Evolutionary conservation across 1,284 basidiomycete genomes (phyloP), one percentile per base, ranked within the genome.

Genomic region (Ceratobasidium sp.): DNA sequence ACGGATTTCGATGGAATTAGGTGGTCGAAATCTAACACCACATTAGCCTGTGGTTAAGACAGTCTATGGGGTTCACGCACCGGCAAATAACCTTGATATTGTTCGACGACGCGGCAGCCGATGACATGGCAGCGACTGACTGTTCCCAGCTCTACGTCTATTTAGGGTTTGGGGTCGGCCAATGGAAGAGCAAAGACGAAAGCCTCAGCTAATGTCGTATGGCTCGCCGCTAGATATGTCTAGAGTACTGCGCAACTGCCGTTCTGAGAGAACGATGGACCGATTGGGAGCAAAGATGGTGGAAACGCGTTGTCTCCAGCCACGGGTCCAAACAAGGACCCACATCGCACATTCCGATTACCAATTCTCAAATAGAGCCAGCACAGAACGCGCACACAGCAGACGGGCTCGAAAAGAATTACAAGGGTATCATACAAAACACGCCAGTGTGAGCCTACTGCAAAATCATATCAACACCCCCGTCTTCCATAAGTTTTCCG

Each of bases 71-170:
- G 73, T 13, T 43, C 68, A 79, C 89, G 75, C 76, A 94, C 93
- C 94, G 92, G 84, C 94, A 96, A 75, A 96, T 92, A 77, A 96
- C 94, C 83, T 96, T 93, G 83, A 93, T 93, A 77, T 93, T 93
- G 74, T 87, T 92, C 71, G 84, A 83, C 38, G 71, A 72, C 1
- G 71, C 69, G 5, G 60, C 31, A 8, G 60, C 35, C 47, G 62
- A 65, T 65, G 62, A 65, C 62, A 65, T 65, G 62, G 62, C 62
- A 54, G 60, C 32, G 32, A 45, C 58, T 25, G 20, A 7, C 49
- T 47, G 20, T 64, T 27, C 45, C 1, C 22, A 8, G 34, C 62
- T 25, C 25, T 20, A 40, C 54, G 49, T 50, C 47, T 50, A 50
- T 27, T 65, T 65, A 65, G 62, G 62, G 62, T 54, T 65, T 15